These are phyloP conservation scores for Cordyceps fumosorosea DNA, from an alignment of 2,329 filamentous ascomycete species.

Conservation along the genomic window DNA sequence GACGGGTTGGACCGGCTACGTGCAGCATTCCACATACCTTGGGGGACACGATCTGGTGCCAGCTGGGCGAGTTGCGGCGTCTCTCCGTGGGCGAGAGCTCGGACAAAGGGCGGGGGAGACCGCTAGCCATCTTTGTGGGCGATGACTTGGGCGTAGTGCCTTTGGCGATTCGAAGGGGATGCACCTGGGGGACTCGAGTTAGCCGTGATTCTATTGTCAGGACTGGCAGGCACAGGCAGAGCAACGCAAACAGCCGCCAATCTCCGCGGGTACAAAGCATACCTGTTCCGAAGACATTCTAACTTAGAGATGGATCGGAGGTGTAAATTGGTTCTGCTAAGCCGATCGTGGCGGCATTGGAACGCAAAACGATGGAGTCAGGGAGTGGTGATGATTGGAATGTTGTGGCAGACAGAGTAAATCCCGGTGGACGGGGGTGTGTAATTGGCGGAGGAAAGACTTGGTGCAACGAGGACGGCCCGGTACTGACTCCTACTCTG, in stretches of 20 bases:
- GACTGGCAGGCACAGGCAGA: background rate
- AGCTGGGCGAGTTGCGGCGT: conserved; percentile 88
- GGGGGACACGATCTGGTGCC: conserved; percentile 44
- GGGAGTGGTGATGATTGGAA: conserved; percentile 21
- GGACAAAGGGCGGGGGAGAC: conserved; percentile 67
- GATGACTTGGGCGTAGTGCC: conserved; percentile 47
- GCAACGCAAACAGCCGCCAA: background rate
- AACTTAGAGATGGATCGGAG: conserved; percentile 18
- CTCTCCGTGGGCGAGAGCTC: conserved; percentile 83
- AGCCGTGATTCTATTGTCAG: background rate
- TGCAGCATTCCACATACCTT: conserved; percentile 27
- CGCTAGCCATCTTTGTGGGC: conserved; percentile 55
- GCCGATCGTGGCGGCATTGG: conserved; percentile 26
- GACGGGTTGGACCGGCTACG: conserved; percentile 5
- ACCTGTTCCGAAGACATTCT: conserved; percentile 33
- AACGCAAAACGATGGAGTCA: conserved; percentile 20
- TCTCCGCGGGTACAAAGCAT: conserved; percentile 19
- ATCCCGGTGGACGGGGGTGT: background rate
- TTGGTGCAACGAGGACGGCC: background rate
- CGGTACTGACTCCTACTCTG: background rate
- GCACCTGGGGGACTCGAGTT: conserved; percentile 45
- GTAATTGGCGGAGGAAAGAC: conserved; percentile 5
- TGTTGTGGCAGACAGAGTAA: conserved; percentile 21
- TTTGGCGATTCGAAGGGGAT: conserved; percentile 76
- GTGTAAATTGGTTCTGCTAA: conserved; percentile 18